These are phyloP conservation scores for Pelargonium myrrhifolium DNA, from an alignment of 441 rosid species.

Conservation along the genomic window DNA sequence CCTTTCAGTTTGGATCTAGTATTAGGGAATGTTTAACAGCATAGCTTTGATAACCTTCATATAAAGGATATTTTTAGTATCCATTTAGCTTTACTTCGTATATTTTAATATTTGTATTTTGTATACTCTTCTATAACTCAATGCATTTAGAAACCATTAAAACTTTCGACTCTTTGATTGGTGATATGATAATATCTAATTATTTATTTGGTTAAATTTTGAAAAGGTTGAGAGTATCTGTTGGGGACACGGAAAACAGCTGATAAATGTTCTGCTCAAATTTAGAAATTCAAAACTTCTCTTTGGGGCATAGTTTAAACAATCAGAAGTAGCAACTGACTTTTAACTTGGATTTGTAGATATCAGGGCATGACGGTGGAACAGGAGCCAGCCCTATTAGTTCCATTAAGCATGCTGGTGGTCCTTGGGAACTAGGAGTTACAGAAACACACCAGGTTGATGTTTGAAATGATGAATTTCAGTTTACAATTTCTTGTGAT, in stretches of 20 bases:
- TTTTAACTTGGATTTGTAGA: slow-evolving; percentile 38
- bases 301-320: slow-evolving; percentile 3
- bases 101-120: too few relatives aligned
- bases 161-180: neutral
- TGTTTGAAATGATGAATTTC: slow-evolving; percentile 18
- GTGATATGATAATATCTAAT: neutral
- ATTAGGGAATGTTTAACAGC: neutral
- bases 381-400: slow-evolving; percentile 99
- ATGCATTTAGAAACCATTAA: neutral
- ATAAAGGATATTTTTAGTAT: neutral
- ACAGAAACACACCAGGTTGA: slow-evolving; percentile 90
- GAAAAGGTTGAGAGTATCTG: slow-evolving; percentile 4
- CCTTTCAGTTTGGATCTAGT: neutral
- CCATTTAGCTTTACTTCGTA: neutral
- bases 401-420: slow-evolving; percentile 99
- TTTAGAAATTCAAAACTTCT: neutral
- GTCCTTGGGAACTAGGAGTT: slow-evolving; percentile 98
- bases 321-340: slow-evolving; percentile 2
- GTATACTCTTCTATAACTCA: too few relatives aligned
- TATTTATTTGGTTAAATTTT: neutral
- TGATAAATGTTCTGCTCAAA: neutral
- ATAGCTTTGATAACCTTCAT: neutral
- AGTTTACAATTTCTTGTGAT: slow-evolving; percentile 16
- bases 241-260: neutral
- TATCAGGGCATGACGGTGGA: slow-evolving; percentile 99